These are phyloP conservation scores for Juglanconis oblonga DNA, from an alignment of 2,329 filamentous ascomycete genomes.

Conservation along the genomic window DNA sequence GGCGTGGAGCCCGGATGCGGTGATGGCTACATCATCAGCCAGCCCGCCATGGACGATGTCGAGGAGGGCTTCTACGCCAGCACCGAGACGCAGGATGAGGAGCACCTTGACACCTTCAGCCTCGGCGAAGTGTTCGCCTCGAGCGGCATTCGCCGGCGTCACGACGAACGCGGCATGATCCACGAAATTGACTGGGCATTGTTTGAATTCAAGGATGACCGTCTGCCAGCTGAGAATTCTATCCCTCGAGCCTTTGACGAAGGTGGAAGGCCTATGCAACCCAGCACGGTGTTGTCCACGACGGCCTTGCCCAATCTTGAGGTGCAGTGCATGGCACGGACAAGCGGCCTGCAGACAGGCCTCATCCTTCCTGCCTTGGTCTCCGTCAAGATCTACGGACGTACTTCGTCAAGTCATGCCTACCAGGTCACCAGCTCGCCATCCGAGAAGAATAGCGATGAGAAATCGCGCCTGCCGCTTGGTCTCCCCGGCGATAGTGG, in stretches of 20 bases:
- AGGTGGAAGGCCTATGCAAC: constrained; percentile 39
- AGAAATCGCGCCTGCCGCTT: constrained; percentile 36
- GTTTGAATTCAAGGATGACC: constrained; percentile 72
- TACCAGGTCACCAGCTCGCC: constrained; percentile 53
- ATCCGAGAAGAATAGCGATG: constrained; percentile 15
- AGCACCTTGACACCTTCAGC: constrained; percentile 77
- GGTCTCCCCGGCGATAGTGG: constrained; percentile 85
- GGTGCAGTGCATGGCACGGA: constrained; percentile 87
- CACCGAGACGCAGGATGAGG: constrained; percentile 68
- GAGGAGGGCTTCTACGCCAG: constrained; percentile 78
- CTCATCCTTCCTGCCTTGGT: constrained; percentile 74
- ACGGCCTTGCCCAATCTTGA: constrained; percentile 67
- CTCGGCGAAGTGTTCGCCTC: constrained; percentile 86
- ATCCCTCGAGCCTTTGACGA: constrained; percentile 46
- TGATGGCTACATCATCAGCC: constrained; percentile 78
- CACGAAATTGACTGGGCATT: constrained; percentile 97
- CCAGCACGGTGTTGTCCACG: constrained; percentile 57
- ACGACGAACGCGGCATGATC: constrained; percentile 64
- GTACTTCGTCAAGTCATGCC: constrained; percentile 73
- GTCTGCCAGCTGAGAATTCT: constrained; percentile 69
- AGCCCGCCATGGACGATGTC: constrained; percentile 87
- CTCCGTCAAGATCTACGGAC: constrained; percentile 83
- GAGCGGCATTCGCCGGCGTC: constrained; percentile 79
- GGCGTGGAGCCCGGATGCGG: constrained; percentile 74
- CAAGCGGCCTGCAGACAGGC: constrained; percentile 77